These are phyloP conservation scores for Penicillium concentricum DNA, from an alignment of 2,329 filamentous ascomycete species.

Conservation along the genomic window DNA sequence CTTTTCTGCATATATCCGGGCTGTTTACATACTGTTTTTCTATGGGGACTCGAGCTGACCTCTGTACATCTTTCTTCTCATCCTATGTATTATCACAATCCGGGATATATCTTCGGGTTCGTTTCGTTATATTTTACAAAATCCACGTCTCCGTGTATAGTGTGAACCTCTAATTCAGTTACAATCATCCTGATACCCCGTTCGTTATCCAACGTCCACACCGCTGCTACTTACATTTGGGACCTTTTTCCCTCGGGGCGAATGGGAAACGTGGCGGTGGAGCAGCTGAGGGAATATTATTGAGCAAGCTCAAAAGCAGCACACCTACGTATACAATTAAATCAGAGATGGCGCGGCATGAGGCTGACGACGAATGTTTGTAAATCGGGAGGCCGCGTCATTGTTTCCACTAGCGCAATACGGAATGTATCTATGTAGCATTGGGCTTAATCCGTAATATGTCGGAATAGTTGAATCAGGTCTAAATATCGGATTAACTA, in stretches of 20 bases:
- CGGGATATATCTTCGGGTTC: background rate
- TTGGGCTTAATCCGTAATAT: background rate
- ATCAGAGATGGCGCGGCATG: background rate
- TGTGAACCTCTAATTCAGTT: background rate
- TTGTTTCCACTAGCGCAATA: background rate
- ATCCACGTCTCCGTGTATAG: background rate
- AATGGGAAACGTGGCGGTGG: background rate
- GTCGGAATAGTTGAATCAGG: background rate
- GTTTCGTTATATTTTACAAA: background rate
- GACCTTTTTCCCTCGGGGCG: background rate
- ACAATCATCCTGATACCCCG: background rate
- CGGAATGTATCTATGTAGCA: background rate
- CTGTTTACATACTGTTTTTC: background rate
- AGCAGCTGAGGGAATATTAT: background rate
- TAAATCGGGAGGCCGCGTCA: background rate
- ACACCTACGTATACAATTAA: background rate
- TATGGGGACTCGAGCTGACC: background rate
- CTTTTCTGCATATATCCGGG: background rate
- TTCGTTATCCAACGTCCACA: background rate
- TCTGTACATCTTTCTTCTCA: background rate
- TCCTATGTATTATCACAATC: constrained; percentile 10
- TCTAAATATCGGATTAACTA: background rate
- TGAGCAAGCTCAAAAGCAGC: background rate
- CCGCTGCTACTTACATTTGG: background rate
- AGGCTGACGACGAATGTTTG: background rate